phyloP scores from a whole-genome alignment of 208 protist species.

The Leptomonas pyrrhocoris region DNA sequence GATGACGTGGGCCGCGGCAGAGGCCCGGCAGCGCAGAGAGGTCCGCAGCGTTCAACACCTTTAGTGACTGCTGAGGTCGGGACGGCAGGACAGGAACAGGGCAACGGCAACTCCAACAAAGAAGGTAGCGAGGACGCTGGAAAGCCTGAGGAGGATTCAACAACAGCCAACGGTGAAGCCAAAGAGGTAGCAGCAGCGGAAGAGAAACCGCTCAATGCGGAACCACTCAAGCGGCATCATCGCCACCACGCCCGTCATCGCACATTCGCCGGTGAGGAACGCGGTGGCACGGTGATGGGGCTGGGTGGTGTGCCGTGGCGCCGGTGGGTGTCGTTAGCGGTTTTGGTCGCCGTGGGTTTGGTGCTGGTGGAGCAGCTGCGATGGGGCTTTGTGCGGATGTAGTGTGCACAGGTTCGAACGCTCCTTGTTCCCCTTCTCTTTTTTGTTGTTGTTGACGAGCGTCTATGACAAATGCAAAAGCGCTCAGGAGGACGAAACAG shows the following conservation, averaged over 20 bases:
- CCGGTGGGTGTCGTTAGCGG: conserved; percentile 20
- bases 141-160: neutral
- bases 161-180: neutral
- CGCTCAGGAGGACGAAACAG: no score
- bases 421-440: neutral
- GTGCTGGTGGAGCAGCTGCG: conserved; percentile 17
- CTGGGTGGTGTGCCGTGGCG: conserved; percentile 15
- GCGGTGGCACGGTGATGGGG: neutral
- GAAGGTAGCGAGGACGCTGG: neutral
- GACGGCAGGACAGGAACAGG: no score
- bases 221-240: neutral
- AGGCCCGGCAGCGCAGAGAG: neutral
- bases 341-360: conserved; percentile 24
- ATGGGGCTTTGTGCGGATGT: neutral
- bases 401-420: neutral
- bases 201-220: neutral
- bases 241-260: neutral
- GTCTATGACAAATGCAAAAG: no score
- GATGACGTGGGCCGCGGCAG: neutral
- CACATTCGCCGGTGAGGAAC: neutral
- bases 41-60: no score
- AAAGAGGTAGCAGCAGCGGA: neutral
- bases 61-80: no score
- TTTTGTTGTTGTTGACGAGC: no score
- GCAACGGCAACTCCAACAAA: neutral